Percentiles rank a stretch among this genome's conserved stretches.
These are phyloP conservation scores for Botryobasidium botryosum DNA, from an alignment of 768 basidiomycete genomes.

Conservation along the genomic window DNA sequence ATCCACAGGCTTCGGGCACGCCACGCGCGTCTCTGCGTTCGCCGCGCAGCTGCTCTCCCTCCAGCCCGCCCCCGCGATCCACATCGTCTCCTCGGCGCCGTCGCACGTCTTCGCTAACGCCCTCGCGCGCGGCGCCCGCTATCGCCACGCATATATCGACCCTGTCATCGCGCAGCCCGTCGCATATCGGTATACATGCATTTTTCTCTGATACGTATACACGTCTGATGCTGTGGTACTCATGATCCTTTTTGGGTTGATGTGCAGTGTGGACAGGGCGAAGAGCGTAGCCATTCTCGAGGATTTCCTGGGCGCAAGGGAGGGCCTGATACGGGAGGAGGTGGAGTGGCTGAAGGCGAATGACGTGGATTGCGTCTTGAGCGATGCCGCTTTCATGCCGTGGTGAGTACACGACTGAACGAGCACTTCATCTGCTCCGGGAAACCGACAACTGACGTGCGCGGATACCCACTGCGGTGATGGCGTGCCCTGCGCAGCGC, in stretches of 20 bases:
- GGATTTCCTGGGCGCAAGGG: constrained; percentile 39
- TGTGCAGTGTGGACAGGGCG: constrained; percentile 39
- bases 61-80: constrained; percentile 28
- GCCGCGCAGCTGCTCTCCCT: constrained; percentile 39
- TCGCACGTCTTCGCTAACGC: constrained; percentile 51
- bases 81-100: constrained; percentile 62
- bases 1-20: constrained; percentile 63
- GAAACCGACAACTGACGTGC: background rate
- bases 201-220: constrained; percentile 1
- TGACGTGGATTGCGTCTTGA: constrained; percentile 42
- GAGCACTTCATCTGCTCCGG: background rate
- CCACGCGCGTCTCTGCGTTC: constrained; percentile 66
- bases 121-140: constrained; percentile 41
- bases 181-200: constrained; percentile 32
- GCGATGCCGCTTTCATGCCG: constrained; percentile 63
- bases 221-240: constrained; percentile 6
- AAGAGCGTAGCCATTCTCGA: constrained; percentile 48
- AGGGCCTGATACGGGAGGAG: constrained; percentile 37
- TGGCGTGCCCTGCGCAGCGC: constrained; percentile 17
- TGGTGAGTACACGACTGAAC: constrained; percentile 32
- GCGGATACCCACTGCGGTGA: too few relatives aligned
- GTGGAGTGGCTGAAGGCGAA: constrained; percentile 36
- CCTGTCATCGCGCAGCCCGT: constrained; percentile 68
- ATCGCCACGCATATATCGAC: constrained; percentile 58
- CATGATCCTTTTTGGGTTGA: background rate